Evolutionary conservation across 768 basidiomycete genomes (phyloP).

Genomic region (Collybia mongolica): DNA sequence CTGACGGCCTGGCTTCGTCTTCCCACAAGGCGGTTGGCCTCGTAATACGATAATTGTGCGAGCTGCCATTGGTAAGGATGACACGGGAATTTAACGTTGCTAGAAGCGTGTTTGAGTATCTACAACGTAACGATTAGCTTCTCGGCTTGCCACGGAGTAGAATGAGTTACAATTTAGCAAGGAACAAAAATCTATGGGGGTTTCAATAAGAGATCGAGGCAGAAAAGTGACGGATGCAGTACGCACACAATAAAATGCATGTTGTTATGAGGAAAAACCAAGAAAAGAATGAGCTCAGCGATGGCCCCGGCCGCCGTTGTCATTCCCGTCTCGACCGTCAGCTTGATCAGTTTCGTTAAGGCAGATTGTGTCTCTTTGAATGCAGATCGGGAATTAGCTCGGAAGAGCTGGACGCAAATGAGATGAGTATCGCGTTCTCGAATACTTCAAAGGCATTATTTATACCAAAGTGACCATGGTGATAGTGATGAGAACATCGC

Average conservation of each 20-base stretch:
- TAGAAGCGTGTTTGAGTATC: too few species aligned
- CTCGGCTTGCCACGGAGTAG: too few species aligned
- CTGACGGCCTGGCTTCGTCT: too few species aligned
- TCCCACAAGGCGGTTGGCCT: too few species aligned
- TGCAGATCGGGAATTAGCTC: background rate
- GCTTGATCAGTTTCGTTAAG: background rate
- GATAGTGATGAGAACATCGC: background rate
- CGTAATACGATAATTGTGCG: too few species aligned
- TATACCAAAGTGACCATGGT: background rate
- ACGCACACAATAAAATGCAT: background rate
- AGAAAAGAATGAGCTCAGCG: background rate
- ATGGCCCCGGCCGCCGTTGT: background rate
- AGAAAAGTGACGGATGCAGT: too few species aligned
- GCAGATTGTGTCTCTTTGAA: background rate
- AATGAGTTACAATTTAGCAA: too few species aligned
- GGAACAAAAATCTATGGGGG: too few species aligned
- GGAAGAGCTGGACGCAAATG: background rate
- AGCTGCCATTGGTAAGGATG: too few species aligned
- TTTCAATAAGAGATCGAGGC: too few species aligned
- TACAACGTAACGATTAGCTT: too few species aligned
- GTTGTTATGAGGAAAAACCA: background rate
- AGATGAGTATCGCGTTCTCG: background rate
- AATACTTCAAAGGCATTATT: background rate
- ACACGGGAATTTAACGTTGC: too few species aligned
- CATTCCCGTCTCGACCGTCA: constrained; percentile 1